Evolutionary conservation across 352 stramenopile genomes (phyloP).

Genomic region (Phytophthora pini): DNA sequence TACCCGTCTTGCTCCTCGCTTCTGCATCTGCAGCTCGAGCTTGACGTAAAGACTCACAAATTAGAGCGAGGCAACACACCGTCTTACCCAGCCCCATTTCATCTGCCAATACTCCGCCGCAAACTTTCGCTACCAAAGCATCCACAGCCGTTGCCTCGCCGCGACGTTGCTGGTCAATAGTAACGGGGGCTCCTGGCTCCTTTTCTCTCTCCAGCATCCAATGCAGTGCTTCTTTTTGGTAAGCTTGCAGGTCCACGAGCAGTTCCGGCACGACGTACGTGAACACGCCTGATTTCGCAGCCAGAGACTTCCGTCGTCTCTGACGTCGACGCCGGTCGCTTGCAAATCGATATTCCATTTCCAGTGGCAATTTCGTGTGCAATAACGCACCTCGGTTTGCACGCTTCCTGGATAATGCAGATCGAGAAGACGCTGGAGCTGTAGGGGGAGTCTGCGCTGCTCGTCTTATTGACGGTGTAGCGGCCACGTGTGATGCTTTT

Average conservation of each 20-base stretch:
- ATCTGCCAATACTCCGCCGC: conserved; percentile 85
- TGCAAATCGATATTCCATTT: conserved; percentile 64
- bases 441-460: conserved; percentile 15
- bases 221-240: conserved; percentile 86
- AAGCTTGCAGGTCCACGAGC: conserved; percentile 68
- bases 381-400: conserved; percentile 42
- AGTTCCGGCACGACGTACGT: conserved; percentile 59
- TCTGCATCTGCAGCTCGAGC: conserved; percentile 42
- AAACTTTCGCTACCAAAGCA: conserved; percentile 50
- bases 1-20: conserved; percentile 27
- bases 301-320: conserved; percentile 51
- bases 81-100: conserved; percentile 93
- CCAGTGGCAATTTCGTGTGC: conserved; percentile 65
- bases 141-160: conserved; percentile 42
- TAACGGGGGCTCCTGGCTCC: conserved; percentile 26
- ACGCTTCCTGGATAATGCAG: conserved; percentile 34
- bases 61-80: conserved; percentile 85
- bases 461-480: conserved; percentile 9
- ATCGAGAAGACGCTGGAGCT: conserved; percentile 19
- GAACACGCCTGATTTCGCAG: conserved; percentile 46
- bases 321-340: conserved; percentile 56
- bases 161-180: conserved; percentile 39
- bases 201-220: conserved; percentile 89
- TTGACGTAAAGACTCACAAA: conserved; percentile 68
- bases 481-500: conserved; percentile 16